Percentiles rank a stretch among this genome's conserved stretches.
These are phyloP conservation scores for Porcisia deanei DNA, from an alignment of 208 protist genomes.

Conservation along the genomic window DNA sequence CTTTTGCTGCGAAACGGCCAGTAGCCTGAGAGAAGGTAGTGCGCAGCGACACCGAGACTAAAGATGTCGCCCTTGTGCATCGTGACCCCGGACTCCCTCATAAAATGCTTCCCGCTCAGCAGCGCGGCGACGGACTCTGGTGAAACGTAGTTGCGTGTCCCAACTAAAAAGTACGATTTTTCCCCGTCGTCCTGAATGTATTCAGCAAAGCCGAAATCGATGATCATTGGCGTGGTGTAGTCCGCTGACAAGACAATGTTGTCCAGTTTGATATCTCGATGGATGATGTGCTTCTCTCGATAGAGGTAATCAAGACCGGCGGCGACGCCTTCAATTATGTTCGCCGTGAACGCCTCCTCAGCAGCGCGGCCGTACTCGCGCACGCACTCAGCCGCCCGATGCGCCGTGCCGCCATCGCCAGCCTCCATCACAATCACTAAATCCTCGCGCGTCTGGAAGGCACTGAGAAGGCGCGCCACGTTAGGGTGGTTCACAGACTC, in stretches of 20 bases:
- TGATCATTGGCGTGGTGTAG: slow-evolving; percentile 65
- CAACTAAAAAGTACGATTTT: slow-evolving; percentile 37
- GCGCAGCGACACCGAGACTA: slow-evolving; percentile 76
- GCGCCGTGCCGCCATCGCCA: slow-evolving; percentile 65
- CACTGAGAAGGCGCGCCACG: slow-evolving; percentile 57
- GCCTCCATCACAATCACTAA: slow-evolving; percentile 79
- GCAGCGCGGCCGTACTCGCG: slow-evolving; percentile 33
- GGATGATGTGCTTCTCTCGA: slow-evolving; percentile 54
- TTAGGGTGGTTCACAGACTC: slow-evolving; percentile 48
- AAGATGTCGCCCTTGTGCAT: slow-evolving; percentile 77
- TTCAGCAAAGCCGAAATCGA: slow-evolving; percentile 88
- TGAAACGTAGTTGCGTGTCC: slow-evolving; percentile 66
- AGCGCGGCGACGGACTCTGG: slow-evolving; percentile 70
- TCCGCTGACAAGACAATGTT: slow-evolving; percentile 84
- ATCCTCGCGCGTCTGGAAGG: slow-evolving; percentile 66
- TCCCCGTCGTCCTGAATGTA: slow-evolving; percentile 29
- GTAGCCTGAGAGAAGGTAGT: slow-evolving; percentile 54
- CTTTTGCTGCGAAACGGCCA: slow-evolving; percentile 32
- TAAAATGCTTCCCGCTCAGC: slow-evolving; percentile 21
- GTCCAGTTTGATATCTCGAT: slow-evolving; percentile 87
- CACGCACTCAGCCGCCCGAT: slow-evolving; percentile 47
- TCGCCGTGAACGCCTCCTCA: slow-evolving; percentile 56
- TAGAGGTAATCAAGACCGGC: slow-evolving; percentile 76
- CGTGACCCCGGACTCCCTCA: slow-evolving; percentile 39
- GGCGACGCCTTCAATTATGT: slow-evolving; percentile 59